A percentile compares a stretch with the other conserved stretches of the same genome.
Conservation (phyloP, 2,329 filamentous ascomycete species). For the Talaromyces sp. region DNA sequence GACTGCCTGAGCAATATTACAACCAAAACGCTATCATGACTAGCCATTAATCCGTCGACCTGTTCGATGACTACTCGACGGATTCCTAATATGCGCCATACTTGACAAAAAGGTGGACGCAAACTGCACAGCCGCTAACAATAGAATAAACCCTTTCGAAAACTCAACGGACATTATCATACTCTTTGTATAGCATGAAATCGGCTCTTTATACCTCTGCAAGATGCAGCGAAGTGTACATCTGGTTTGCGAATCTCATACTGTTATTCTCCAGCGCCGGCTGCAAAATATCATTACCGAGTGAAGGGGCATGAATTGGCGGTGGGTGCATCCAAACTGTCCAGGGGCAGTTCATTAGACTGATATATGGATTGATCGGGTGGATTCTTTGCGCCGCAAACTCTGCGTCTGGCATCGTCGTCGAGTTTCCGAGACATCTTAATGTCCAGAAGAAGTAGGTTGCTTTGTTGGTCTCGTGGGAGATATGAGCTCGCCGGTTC, state of each 20-base stretch:
- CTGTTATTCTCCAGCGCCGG: constrained; percentile 29
- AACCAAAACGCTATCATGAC: neutral
- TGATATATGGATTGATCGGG: constrained; percentile 33
- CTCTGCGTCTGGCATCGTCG: constrained; percentile 27
- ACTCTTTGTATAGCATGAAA: neutral
- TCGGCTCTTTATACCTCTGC: neutral
- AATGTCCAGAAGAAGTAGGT: constrained; percentile 38
- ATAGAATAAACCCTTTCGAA: neutral
- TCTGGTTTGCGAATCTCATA: constrained; percentile 30
- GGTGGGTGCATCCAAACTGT: constrained; percentile 38
- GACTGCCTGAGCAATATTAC: neutral
- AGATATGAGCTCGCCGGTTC: constrained; percentile 31
- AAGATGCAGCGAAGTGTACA: constrained; percentile 36
- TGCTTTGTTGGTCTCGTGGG: constrained; percentile 25
- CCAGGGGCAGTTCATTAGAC: constrained; percentile 39
- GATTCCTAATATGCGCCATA: constrained; percentile 5
- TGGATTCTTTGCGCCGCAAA: constrained; percentile 39
- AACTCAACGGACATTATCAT: neutral
- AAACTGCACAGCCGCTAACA: neutral
- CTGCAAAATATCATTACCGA: constrained; percentile 34
- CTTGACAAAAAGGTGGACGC: neutral
- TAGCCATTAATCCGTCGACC: neutral
- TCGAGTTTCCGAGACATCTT: constrained; percentile 31
- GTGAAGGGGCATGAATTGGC: constrained; percentile 29
- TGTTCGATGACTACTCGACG: too few species aligned